These are phyloP conservation scores for Chalciporus pseudorubinellus DNA, from an alignment of 768 basidiomycete species.

Conservation along the genomic window DNA sequence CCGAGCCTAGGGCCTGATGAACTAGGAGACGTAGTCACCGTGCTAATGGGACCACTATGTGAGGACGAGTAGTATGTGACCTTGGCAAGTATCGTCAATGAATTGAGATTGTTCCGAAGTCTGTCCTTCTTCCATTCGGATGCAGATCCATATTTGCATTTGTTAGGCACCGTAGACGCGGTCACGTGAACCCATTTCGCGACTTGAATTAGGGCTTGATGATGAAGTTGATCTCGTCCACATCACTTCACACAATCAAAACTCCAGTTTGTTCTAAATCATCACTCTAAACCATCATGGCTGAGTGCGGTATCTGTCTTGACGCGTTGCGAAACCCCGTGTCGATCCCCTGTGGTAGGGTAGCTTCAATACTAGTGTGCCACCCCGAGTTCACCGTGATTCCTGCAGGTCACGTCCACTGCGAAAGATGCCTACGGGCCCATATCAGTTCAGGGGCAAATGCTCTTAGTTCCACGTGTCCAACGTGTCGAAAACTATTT, in stretches of 20 bases:
- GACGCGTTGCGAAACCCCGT: slow-evolving; percentile 54
- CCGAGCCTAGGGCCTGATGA: no score
- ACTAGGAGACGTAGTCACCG: slow-evolving; percentile 2
- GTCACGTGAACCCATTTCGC: slow-evolving; percentile 22
- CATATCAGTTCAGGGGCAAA: slow-evolving; percentile 28
- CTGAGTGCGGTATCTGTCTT: slow-evolving; percentile 60
- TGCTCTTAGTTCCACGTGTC: slow-evolving; percentile 49
- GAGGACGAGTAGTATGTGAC: no score
- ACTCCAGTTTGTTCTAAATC: background rate
- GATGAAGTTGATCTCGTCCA: background rate
- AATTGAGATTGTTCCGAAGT: no score
- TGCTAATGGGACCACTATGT: no score
- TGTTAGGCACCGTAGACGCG: slow-evolving; percentile 24
- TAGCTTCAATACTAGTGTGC: background rate
- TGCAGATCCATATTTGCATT: slow-evolving; percentile 20
- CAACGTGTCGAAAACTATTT: slow-evolving; percentile 55
- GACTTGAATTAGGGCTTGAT: background rate
- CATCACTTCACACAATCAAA: background rate
- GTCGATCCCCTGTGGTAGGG: slow-evolving; percentile 61
- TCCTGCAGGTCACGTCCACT: slow-evolving; percentile 60
- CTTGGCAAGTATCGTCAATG: background rate
- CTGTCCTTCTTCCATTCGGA: background rate
- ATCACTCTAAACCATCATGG: slow-evolving; percentile 33
- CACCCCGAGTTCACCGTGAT: slow-evolving; percentile 4
- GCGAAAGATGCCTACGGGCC: slow-evolving; percentile 53